Percentiles rank a stretch among this genome's conserved stretches.
phyloP scores from a whole-genome alignment of 768 basidiomycete genomes.

The Lentinula lateritia region DNA sequence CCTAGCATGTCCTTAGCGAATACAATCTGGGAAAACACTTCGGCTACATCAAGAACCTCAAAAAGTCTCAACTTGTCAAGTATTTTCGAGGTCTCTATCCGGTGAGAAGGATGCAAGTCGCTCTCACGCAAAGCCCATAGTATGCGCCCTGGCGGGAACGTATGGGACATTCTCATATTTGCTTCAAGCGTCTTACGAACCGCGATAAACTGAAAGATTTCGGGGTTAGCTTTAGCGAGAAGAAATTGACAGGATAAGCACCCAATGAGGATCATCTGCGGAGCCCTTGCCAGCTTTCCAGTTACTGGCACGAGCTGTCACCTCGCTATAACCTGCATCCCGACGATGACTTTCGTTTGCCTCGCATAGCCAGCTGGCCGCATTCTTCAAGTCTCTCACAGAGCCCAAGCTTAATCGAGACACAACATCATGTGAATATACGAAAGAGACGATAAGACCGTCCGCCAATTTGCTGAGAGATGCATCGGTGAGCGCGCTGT shows the following conservation, averaged over 20 bases:
- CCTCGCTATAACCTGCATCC: constrained; percentile 47
- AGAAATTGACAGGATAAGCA: constrained; percentile 18
- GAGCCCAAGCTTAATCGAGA: constrained; percentile 74
- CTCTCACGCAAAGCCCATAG: constrained; percentile 76
- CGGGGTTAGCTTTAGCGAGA: neutral
- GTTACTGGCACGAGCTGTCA: constrained; percentile 43
- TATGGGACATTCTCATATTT: constrained; percentile 68
- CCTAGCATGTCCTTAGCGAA: constrained; percentile 82
- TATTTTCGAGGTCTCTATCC: constrained; percentile 19
- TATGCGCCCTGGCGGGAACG: constrained; percentile 75
- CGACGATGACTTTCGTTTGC: constrained; percentile 39
- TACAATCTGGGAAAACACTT: constrained; percentile 74
- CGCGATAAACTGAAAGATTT: constrained; percentile 55
- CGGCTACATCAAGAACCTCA: constrained; percentile 71
- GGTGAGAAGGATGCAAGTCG: constrained; percentile 60
- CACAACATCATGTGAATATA: constrained; percentile 80
- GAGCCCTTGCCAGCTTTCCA: constrained; percentile 55
- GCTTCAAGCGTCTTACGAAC: constrained; percentile 82
- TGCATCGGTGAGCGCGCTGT: constrained; percentile 58
- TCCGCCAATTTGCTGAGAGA: constrained; percentile 54
- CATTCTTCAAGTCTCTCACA: constrained; percentile 69
- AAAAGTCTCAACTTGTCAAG: constrained; percentile 64
- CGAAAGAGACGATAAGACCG: constrained; percentile 68
- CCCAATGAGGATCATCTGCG: constrained; percentile 53
- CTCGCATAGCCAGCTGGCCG: constrained; percentile 76